Conservation (phyloP, 2,329 filamentous ascomycete genomes). For the Phymatotrichopsis omnivora region DNA sequence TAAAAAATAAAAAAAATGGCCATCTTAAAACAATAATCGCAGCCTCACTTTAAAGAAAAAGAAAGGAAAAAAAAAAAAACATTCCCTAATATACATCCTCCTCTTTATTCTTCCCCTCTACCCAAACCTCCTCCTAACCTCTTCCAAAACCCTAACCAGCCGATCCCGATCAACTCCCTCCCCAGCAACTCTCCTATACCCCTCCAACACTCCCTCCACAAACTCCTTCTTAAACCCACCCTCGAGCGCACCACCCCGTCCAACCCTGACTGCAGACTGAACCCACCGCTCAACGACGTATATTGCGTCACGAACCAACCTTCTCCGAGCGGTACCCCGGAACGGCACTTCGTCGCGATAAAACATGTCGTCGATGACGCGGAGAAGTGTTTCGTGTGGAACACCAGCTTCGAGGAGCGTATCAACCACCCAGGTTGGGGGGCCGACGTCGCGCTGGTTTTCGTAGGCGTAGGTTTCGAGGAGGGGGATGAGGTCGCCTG, state of each 20-base stretch:
- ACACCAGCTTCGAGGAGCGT: slow-evolving; percentile 55
- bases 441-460: slow-evolving; percentile 47
- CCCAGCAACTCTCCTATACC: slow-evolving; percentile 8
- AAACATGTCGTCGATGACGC: slow-evolving; percentile 55
- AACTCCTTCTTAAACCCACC: slow-evolving; percentile 14
- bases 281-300: slow-evolving; percentile 53
- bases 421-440: slow-evolving; percentile 45
- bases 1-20: too few relatives aligned
- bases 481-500: slow-evolving; percentile 45
- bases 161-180: slow-evolving; percentile 17
- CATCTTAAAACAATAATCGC: too few relatives aligned
- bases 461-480: slow-evolving; percentile 53
- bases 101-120: too few relatives aligned
- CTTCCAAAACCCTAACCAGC: slow-evolving; percentile 15
- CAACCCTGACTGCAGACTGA: slow-evolving; percentile 8
- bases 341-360: slow-evolving; percentile 59
- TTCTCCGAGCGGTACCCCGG: slow-evolving; percentile 45
- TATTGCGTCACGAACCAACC: slow-evolving; percentile 52
- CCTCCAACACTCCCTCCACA: slow-evolving; percentile 14
- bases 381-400: slow-evolving; percentile 50
- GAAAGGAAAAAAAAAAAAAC: slow-evolving; percentile 4
- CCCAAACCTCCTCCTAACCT: slow-evolving; percentile 22
- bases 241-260: slow-evolving; percentile 10
- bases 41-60: background rate
- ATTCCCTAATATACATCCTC: too few relatives aligned